These are phyloP conservation scores for Pythium rishiriense DNA, from an alignment of 352 stramenopile genomes.

Conservation along the genomic window DNA sequence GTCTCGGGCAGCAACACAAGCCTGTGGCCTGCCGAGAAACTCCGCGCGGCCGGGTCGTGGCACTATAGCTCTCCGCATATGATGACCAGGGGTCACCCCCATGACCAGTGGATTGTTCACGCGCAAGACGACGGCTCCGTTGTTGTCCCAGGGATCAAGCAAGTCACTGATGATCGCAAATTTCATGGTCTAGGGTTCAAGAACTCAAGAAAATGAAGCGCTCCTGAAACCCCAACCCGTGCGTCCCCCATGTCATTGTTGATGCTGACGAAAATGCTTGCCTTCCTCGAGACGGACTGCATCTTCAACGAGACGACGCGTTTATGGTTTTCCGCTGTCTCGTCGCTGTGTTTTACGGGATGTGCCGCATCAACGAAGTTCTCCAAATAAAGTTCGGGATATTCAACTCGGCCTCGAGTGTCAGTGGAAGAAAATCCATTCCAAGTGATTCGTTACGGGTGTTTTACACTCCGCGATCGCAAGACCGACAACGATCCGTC, in stretches of 20 bases:
- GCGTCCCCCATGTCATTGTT: constrained; percentile 9
- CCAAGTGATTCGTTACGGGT: too few species aligned
- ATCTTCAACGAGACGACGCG: constrained; percentile 13
- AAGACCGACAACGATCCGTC: too few species aligned
- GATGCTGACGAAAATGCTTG: not conserved
- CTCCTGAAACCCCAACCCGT: not conserved
- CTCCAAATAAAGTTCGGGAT: constrained; percentile 4
- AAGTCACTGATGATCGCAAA: constrained; percentile 6
- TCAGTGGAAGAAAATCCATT: not conserved
- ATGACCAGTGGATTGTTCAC: constrained; percentile 6
- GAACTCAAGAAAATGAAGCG: constrained; percentile 11
- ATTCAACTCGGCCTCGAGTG: constrained; percentile 5
- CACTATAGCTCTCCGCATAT: too few species aligned
- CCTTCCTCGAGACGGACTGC: not conserved
- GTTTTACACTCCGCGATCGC: too few species aligned
- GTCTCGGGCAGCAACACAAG: too few species aligned
- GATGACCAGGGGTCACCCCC: not conserved
- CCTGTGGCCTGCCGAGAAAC: too few species aligned
- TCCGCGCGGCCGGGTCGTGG: too few species aligned
- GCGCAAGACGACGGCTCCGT: not conserved
- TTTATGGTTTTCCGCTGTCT: constrained; percentile 4
- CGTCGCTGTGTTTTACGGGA: constrained; percentile 13
- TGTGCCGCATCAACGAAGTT: constrained; percentile 22
- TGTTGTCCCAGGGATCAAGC: constrained; percentile 4
- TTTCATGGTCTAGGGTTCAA: not conserved